phyloP scores from a whole-genome alignment of 2,329 filamentous ascomycete genomes.

The Xylaria sp. region DNA sequence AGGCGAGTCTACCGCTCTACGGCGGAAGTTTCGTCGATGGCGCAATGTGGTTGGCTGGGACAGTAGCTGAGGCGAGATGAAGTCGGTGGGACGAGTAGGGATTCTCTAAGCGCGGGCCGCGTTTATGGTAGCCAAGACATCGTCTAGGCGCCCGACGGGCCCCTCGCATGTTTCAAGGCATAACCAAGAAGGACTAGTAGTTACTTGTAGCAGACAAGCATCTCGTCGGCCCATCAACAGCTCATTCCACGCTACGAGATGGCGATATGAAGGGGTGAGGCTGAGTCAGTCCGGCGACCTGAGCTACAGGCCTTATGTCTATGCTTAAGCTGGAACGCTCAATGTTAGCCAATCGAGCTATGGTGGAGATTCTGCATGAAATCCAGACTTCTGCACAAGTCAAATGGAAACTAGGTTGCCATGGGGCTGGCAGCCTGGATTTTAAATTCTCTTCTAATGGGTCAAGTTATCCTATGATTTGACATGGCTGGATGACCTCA shows the following conservation, averaged over 20 bases:
- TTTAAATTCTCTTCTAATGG: not conserved
- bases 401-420: not conserved
- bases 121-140: conserved; percentile 25
- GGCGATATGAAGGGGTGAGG: conserved; percentile 37
- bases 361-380: conserved; percentile 23
- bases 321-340: conserved; percentile 12
- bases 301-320: conserved; percentile 1
- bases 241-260: not conserved
- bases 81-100: conserved; percentile 31
- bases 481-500: not conserved
- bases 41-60: conserved; percentile 39
- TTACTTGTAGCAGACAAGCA: not conserved
- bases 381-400: conserved; percentile 18
- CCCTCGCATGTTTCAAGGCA: conserved; percentile 23
- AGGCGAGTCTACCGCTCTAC: conserved; percentile 31
- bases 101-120: conserved; percentile 41
- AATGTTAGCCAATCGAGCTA: conserved; percentile 35
- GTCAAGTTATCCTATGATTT: not conserved
- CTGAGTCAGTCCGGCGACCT: conserved; percentile 24
- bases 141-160: conserved; percentile 21
- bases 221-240: not conserved
- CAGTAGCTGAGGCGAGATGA: conserved; percentile 34
- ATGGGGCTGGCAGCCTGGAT: conserved; percentile 8
- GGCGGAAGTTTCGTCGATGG: conserved; percentile 27
- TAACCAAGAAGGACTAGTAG: not conserved